Conservation (phyloP, 495 filamentous ascomycete species). For the Neurospora sp. region DNA sequence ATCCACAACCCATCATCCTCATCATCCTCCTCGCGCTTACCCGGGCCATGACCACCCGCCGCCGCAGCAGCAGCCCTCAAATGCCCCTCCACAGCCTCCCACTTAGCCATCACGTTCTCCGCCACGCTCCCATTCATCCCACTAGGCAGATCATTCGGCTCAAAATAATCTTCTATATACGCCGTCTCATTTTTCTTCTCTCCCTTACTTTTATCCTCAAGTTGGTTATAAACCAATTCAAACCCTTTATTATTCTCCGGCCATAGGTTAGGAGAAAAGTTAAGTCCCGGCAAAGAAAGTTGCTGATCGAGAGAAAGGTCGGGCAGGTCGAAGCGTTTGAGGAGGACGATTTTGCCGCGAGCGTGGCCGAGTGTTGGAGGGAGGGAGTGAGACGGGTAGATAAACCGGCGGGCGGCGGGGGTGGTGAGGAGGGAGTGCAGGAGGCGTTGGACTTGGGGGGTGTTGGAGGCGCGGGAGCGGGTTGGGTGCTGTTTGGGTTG, state of each 20-base stretch:
- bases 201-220: neutral
- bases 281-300: slow-evolving; percentile 48
- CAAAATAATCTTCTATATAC: slow-evolving; percentile 82
- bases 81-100: slow-evolving; percentile 54
- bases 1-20: slow-evolving; percentile 34
- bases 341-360: slow-evolving; percentile 66
- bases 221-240: slow-evolving; percentile 15
- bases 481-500: neutral
- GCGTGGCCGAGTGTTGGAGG: slow-evolving; percentile 59
- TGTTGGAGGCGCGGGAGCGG: slow-evolving; percentile 28
- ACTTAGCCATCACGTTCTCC: slow-evolving; percentile 61
- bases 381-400: slow-evolving; percentile 54
- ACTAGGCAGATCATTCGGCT: slow-evolving; percentile 47
- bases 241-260: slow-evolving; percentile 60
- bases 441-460: slow-evolving; percentile 44
- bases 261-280: slow-evolving; percentile 70
- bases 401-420: slow-evolving; percentile 47
- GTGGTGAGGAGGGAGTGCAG: slow-evolving; percentile 53
- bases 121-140: slow-evolving; percentile 12
- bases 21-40: neutral
- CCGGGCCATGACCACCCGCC: neutral
- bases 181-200: slow-evolving; percentile 51
- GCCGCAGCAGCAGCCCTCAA: slow-evolving; percentile 48
- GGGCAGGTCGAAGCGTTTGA: slow-evolving; percentile 61
- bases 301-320: slow-evolving; percentile 30